phyloP scores from a whole-genome alignment of 176 grass and related monocot species.

The Aegilops longissima region DNA sequence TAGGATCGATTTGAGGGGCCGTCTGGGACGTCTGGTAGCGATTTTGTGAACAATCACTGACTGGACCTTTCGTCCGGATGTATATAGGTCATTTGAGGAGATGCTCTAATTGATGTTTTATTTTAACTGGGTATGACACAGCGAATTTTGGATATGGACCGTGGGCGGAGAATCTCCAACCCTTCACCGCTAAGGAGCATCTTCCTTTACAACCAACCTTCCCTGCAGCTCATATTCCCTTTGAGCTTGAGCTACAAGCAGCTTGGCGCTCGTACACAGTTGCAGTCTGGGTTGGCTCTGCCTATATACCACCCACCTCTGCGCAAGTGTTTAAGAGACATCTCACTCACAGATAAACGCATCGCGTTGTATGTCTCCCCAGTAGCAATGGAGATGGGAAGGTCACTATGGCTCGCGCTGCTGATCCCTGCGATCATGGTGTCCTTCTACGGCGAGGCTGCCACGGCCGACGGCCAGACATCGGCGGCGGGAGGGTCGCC shows the following conservation, averaged over 20 bases:
- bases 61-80: accelerated
- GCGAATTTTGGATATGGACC: not conserved
- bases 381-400: not conserved
- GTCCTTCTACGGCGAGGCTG: not conserved
- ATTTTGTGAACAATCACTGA: too few species aligned
- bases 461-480: not conserved
- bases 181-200: slow-evolving; percentile 34
- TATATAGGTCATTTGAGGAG: too few species aligned
- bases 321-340: not conserved
- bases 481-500: not conserved
- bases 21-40: too few species aligned
- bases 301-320: slow-evolving; percentile 6
- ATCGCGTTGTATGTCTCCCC: not conserved
- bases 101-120: too few species aligned
- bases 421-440: not conserved
- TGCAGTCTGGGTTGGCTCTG: not conserved
- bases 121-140: not conserved
- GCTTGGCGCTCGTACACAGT: not conserved
- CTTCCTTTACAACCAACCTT: slow-evolving; percentile 42
- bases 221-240: slow-evolving; percentile 36
- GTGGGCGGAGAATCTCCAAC: slow-evolving; percentile 4
- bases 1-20: too few species aligned
- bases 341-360: not conserved
- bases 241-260: slow-evolving; percentile 41
- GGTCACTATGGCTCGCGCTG: not conserved